A percentile compares a stretch with the other conserved stretches of the same genome.
phyloP scores from a whole-genome alignment of 495 filamentous ascomycete genomes.

The Jackrogersella minutella region DNA sequence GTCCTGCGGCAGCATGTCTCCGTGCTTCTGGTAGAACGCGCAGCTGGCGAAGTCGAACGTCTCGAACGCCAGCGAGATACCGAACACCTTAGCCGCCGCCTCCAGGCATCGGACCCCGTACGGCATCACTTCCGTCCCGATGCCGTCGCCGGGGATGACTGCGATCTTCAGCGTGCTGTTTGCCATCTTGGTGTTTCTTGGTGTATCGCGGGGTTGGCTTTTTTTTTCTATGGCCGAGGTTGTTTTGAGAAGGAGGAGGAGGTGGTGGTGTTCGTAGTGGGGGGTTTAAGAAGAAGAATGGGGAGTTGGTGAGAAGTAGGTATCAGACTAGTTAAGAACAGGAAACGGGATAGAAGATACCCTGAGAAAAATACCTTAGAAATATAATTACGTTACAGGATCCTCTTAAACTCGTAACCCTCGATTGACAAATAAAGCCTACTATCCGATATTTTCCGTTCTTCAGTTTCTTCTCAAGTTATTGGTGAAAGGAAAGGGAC shows the following conservation, averaged over 20 bases:
- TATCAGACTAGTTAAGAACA: background rate
- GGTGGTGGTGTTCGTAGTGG: background rate
- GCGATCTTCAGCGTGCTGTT: slow-evolving; percentile 38
- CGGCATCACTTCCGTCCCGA: slow-evolving; percentile 46
- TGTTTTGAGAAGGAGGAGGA: too few species aligned
- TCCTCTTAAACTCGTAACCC: background rate
- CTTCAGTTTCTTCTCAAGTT: background rate
- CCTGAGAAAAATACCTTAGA: background rate
- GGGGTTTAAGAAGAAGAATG: background rate
- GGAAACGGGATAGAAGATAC: background rate
- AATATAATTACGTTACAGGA: background rate
- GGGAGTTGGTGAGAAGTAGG: background rate
- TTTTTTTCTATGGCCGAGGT: too few species aligned
- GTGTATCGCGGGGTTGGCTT: slow-evolving; percentile 10
- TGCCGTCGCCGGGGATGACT: slow-evolving; percentile 48
- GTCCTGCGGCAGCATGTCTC: slow-evolving; percentile 43
- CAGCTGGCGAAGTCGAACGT: slow-evolving; percentile 46
- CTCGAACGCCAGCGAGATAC: slow-evolving; percentile 39
- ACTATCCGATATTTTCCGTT: slow-evolving; percentile 3
- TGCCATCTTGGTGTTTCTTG: slow-evolving; percentile 37
- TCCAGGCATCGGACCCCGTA: slow-evolving; percentile 42
- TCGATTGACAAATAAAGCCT: background rate
- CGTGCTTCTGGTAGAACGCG: slow-evolving; percentile 43
- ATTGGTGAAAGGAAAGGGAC: background rate
- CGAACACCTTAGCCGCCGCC: slow-evolving; percentile 34